Base-by-base conservation (phyloP, 441 rosid species). In the Dalechampia spathulata region DNA sequence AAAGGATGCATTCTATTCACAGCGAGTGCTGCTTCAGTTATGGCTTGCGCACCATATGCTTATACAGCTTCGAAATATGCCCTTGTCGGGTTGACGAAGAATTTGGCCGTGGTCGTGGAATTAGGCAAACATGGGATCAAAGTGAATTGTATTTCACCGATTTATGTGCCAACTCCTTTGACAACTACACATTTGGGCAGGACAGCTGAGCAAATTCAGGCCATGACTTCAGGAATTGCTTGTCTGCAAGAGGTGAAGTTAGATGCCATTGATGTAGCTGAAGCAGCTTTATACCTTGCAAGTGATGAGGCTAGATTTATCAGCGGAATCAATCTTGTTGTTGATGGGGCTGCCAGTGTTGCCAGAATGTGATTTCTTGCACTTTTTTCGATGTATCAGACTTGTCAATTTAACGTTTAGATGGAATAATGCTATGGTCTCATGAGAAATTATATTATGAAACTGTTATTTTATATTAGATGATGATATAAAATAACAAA, bases 1-100 rank as follows among this genome's bases (percentile, higher is more conserved):
- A 64, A 60, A 32, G 82, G 75, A 0, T 36, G 61, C 52, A 66
- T 78, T 30, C 47, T 74, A 11, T 69, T 65, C 73, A 66, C 73
- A 11, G 52, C 61, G 0, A 71, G 74, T 37, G 20, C 26, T 5
- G 38, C 52, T 7, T 60, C 70, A 0, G 57, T 32, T 6, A 7
- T 23, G 1, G 9, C 15, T 15, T 63, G 66, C 3, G 26, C 14
- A 0, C 21, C 39, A 0, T 58, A 60, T 28, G 43, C 63, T 7
- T 60, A 69, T 46, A 20, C 30, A 5, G 62, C 62, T 12, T 58
- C 62, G 13, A 47, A 58, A 19, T 36, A 34, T 16, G 62, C 45
- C 0, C 7, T 58, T 23, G 52, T 23, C 2, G 45, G 53, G 13
- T 11, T 58, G 2, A 36, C 52, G 8, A 58, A 23, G 44, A 47